Evolutionary conservation across 192 early-diverging fungal genomes (phyloP).

Genomic region (Coemansia sp.): DNA sequence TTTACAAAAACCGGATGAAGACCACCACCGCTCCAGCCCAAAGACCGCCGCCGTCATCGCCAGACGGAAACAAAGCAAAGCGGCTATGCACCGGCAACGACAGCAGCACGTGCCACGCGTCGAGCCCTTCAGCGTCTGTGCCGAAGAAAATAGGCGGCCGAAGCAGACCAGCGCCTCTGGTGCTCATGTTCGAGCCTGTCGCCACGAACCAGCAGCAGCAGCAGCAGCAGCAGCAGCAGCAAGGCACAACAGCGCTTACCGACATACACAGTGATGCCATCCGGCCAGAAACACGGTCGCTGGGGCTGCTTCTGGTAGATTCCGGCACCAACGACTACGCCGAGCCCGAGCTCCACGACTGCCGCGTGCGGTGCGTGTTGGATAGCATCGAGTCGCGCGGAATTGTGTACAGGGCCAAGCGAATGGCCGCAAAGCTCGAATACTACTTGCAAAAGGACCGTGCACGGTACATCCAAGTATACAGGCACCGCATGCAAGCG

Average conservation of each 20-base stretch:
- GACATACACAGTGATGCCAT: background rate
- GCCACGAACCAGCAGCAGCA: background rate
- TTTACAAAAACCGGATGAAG: no score
- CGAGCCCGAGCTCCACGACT: conserved; percentile 27
- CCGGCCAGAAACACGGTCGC: conserved; percentile 6
- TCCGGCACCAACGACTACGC: conserved; percentile 13
- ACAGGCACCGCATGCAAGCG: conserved; percentile 14
- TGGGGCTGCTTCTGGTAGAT: conserved; percentile 6
- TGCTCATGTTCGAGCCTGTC: conserved; percentile 24
- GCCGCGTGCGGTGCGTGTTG: conserved; percentile 34
- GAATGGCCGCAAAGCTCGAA: conserved; percentile 24
- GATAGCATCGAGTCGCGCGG: conserved; percentile 27
- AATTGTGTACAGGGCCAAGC: conserved; percentile 25
- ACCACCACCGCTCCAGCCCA: no score
- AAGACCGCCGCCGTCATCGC: background rate
- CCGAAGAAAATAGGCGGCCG: conserved; percentile 18
- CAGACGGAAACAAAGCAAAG: background rate
- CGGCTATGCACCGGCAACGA: background rate
- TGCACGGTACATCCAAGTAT: conserved; percentile 20
- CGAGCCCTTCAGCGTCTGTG: background rate
- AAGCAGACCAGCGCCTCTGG: conserved; percentile 16
- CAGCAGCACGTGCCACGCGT: no score
- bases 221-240: background rate
- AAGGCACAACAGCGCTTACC: background rate
- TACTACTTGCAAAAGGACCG: conserved; percentile 13